These are phyloP conservation scores for Senna tora DNA, from an alignment of 306 rosid species.

Conservation along the genomic window DNA sequence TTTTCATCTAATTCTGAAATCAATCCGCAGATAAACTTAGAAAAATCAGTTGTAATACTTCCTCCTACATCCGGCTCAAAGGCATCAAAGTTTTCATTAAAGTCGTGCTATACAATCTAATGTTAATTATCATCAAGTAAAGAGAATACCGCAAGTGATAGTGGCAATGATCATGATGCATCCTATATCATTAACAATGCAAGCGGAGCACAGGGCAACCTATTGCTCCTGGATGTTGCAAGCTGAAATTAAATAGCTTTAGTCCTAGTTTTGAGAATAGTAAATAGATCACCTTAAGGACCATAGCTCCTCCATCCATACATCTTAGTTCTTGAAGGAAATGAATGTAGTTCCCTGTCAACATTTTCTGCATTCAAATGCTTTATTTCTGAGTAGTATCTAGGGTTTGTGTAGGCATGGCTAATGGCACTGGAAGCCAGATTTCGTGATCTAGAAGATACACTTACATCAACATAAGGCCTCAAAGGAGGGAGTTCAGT, in stretches of 20 bases:
- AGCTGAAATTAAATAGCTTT: background rate
- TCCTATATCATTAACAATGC: background rate
- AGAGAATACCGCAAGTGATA: background rate
- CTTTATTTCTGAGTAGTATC: slow-evolving; percentile 34
- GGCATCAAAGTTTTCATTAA: background rate
- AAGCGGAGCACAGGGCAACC: background rate
- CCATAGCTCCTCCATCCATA: slow-evolving; percentile 37
- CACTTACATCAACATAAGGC: slow-evolving; percentile 29
- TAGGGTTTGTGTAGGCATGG: slow-evolving; percentile 37
- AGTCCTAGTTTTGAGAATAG: background rate
- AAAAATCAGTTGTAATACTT: background rate
- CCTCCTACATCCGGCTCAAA: background rate
- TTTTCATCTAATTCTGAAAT: slow-evolving; percentile 1
- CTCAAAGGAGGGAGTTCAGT: slow-evolving; percentile 41
- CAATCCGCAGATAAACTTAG: background rate
- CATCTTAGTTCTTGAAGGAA: slow-evolving; percentile 27
- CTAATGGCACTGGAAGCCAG: slow-evolving; percentile 2
- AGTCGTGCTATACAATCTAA: background rate
- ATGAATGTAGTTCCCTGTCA: slow-evolving; percentile 37
- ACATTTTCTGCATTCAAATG: slow-evolving; percentile 35
- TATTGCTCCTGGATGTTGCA: background rate
- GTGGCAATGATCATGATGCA: background rate
- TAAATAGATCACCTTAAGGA: slow-evolving; percentile 18
- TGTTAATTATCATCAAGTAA: background rate
- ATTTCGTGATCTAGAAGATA: slow-evolving; percentile 34